phyloP scores from a whole-genome alignment of 2,329 filamentous ascomycete genomes.

The Fusarium foetens region DNA sequence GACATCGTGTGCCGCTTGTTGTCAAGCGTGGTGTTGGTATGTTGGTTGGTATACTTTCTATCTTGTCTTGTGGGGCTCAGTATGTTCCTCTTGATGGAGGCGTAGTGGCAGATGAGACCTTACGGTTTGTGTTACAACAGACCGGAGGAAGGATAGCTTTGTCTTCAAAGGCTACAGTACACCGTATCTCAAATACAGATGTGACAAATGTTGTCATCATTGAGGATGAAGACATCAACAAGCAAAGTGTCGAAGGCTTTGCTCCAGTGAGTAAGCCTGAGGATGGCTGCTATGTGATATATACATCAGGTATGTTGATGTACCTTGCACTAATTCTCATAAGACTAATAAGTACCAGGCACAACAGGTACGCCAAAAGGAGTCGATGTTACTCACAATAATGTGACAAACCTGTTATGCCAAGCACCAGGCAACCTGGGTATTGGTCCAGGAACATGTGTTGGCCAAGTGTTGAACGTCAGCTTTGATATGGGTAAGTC shows the following conservation, averaged over 20 bases:
- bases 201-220: slow-evolving; percentile 44
- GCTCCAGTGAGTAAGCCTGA: slow-evolving; percentile 27
- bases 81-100: slow-evolving; percentile 69
- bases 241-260: neutral
- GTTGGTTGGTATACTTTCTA: slow-evolving; percentile 65
- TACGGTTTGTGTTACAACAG: slow-evolving; percentile 61
- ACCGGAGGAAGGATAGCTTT: slow-evolving; percentile 56
- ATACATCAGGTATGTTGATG: slow-evolving; percentile 59
- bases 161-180: slow-evolving; percentile 53
- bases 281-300: slow-evolving; percentile 60
- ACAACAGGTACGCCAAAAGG: slow-evolving; percentile 69
- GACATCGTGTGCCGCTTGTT: slow-evolving; percentile 63
- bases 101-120: slow-evolving; percentile 59
- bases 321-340: fast-evolving
- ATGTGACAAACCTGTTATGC: slow-evolving; percentile 65
- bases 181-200: slow-evolving; percentile 38
- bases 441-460: slow-evolving; percentile 60
- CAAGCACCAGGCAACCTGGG: slow-evolving; percentile 61
- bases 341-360: slow-evolving; percentile 38
- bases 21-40: slow-evolving; percentile 65
- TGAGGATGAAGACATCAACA: slow-evolving; percentile 36
- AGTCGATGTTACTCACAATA: slow-evolving; percentile 65
- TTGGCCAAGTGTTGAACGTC: slow-evolving; percentile 66
- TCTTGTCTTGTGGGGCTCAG: slow-evolving; percentile 66
- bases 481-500: slow-evolving; percentile 69